Evolutionary conservation across 1,284 basidiomycete genomes (phyloP).

Genomic region (Coniferiporia weirii): DNA sequence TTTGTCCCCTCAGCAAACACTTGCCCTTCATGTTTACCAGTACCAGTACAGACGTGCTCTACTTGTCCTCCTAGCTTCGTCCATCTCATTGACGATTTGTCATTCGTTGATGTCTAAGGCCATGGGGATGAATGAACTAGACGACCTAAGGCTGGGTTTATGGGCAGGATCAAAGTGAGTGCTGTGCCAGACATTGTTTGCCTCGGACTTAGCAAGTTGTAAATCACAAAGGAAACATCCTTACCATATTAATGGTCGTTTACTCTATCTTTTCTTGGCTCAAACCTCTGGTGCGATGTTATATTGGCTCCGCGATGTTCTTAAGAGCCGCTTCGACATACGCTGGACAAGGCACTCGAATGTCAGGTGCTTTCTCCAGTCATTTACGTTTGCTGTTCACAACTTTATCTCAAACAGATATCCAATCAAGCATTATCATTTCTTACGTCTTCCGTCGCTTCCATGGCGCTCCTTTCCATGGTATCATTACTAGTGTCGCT

Average conservation of each 20-base stretch:
- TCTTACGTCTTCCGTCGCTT: conserved; percentile 34
- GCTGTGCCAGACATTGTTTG: not conserved
- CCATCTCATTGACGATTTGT: conserved; percentile 35
- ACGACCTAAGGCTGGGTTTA: conserved; percentile 40
- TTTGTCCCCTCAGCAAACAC: conserved; percentile 45
- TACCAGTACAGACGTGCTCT: conserved; percentile 39
- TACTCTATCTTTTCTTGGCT: conserved; percentile 51
- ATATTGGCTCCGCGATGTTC: conserved; percentile 48
- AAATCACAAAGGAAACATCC: conserved; percentile 52
- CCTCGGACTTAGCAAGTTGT: not conserved
- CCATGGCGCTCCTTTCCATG: conserved; percentile 36
- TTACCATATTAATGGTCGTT: conserved; percentile 59
- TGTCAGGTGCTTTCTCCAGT: conserved; percentile 4
- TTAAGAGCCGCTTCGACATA: conserved; percentile 54
- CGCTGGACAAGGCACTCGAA: conserved; percentile 33
- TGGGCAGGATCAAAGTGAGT: conserved; percentile 64
- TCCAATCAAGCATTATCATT: conserved; percentile 21
- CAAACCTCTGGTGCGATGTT: conserved; percentile 43
- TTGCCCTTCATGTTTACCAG: conserved; percentile 44
- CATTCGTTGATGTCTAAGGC: conserved; percentile 36
- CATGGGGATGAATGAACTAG: conserved; percentile 26
- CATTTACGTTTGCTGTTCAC: conserved; percentile 11
- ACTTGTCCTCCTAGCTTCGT: conserved; percentile 40
- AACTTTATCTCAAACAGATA: conserved; percentile 18
- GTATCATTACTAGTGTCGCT: conserved; percentile 36